phyloP scores from a whole-genome alignment of 2,329 filamentous ascomycete species.

The Ceratocystis alfenasii region DNA sequence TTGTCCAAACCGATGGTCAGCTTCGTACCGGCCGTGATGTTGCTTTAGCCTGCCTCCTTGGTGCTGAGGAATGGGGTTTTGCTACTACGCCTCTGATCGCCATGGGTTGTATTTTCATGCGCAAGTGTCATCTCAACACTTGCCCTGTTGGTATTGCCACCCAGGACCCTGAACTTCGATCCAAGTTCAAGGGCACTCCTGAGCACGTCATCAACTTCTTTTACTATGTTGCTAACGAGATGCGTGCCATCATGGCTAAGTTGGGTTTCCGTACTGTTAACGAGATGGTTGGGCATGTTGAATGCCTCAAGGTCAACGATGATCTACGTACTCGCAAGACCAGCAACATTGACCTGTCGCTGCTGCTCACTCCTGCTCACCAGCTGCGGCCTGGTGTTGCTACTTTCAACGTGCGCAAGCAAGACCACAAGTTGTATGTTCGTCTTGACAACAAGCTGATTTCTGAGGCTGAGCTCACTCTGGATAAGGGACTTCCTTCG shows the following conservation, averaged over 20 bases:
- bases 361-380: slow-evolving; percentile 91
- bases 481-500: slow-evolving; percentile 87
- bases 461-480: slow-evolving; percentile 82
- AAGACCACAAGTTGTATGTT: slow-evolving; percentile 86
- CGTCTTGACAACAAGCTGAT: slow-evolving; percentile 96
- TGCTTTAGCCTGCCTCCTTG: slow-evolving; percentile 84
- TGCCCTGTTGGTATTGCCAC: slow-evolving; percentile 90
- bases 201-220: slow-evolving; percentile 99
- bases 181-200: slow-evolving; percentile 86
- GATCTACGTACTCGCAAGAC: slow-evolving; percentile 83
- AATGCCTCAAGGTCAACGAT: slow-evolving; percentile 74
- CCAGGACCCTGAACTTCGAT: slow-evolving; percentile 83
- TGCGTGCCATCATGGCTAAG: slow-evolving; percentile 92
- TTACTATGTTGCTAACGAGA: slow-evolving; percentile 93
- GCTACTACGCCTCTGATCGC: slow-evolving; percentile 89
- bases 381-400: slow-evolving; percentile 87
- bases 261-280: slow-evolving; percentile 91
- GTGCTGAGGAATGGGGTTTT: slow-evolving; percentile 97
- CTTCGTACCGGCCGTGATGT: slow-evolving; percentile 85
- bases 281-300: slow-evolving; percentile 91
- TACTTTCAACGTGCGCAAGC: slow-evolving; percentile 95
- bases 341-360: slow-evolving; percentile 80
- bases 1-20: slow-evolving; percentile 94
- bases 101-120: slow-evolving; percentile 94
- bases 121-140: slow-evolving; percentile 64